Base-by-base conservation (phyloP, 2,329 filamentous ascomycete genomes). In the Aspergillus novofumigatus region DNA sequence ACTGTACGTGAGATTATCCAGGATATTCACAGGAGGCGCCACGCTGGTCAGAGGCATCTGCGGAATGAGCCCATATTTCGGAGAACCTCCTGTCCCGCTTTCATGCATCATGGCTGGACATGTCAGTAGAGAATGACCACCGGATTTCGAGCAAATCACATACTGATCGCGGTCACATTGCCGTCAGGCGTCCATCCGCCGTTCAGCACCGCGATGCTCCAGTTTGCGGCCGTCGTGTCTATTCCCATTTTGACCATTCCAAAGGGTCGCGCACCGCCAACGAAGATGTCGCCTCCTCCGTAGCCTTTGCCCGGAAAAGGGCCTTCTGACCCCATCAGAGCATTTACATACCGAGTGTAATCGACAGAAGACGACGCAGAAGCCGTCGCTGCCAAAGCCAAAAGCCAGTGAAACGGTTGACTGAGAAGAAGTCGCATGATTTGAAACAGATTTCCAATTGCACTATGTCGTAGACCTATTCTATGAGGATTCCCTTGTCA, bases 161-260 rank as follows among this genome's bases (percentile, higher is more conserved):
- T 58, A 61, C 67, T 70, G 65, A 83, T 81, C 17, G 80, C 81
- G 5, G 78, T 78, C 29, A 83, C 70, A 58, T 76, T 80, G 2
- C 77, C 79, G 62, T 82, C 80, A 0, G 78, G 78, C 17, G 69
- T 69, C 68, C 77, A 78, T 3, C 77, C 77, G 23, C 75, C 75
- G 62, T 78, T 78, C 29, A 74, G 63, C 52, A 72, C 68, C 1
- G 74, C 75, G 5, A 69, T 68, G 54, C 61, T 66, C 56, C 68
- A 71, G 55, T 73, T 72, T 2, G 69, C 71, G 26, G 69, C 69
- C 3, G 69, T 72, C 17, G 67, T 69, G 52, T 72, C 77, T 57
- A 77, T 72, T 9, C 76, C 77, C 5, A 78, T 67, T 55, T 78
- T 79, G 25, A 71, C 75, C 21, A 78, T 72, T 4, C 75, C 75